Percentiles rank a stretch among this genome's conserved stretches.
Conservation (phyloP, 2,329 filamentous ascomycete species). For the Claviceps monticola region DNA sequence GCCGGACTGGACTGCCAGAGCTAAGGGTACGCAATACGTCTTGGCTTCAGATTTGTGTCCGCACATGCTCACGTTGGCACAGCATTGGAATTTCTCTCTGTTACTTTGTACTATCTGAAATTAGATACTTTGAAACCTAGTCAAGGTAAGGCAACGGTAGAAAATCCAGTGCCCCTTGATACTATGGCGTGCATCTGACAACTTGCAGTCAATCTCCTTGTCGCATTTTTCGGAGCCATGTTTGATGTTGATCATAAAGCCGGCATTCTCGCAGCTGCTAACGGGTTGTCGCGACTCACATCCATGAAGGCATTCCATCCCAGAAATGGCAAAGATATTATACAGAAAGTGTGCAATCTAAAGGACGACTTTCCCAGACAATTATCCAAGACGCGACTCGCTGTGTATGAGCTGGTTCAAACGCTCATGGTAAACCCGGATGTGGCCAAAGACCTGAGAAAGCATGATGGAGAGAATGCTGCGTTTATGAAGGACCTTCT, state of each 20-base stretch:
- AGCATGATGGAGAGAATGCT: constrained; percentile 26
- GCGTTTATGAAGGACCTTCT: constrained; percentile 36
- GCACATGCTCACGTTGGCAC: neutral
- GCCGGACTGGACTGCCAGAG: constrained; percentile 38
- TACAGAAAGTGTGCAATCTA: constrained; percentile 34
- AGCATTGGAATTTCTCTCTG: constrained; percentile 44
- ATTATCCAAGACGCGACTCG: constrained; percentile 34
- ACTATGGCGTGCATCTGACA: neutral
- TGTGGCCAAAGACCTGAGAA: constrained; percentile 29
- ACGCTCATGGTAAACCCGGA: constrained; percentile 28
- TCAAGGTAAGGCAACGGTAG: constrained; percentile 24
- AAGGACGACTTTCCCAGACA: constrained; percentile 45
- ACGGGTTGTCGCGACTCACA: constrained; percentile 35
- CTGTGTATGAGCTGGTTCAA: constrained; percentile 36
- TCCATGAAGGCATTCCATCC: constrained; percentile 38
- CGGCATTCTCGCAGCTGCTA: constrained; percentile 40
- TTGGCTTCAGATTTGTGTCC: neutral
- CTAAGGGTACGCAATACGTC: constrained; percentile 26
- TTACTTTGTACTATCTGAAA: constrained; percentile 35
- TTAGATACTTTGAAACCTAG: constrained; percentile 32
- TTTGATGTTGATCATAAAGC: constrained; percentile 46
- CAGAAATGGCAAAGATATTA: constrained; percentile 32
- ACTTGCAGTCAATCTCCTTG: constrained; percentile 27
- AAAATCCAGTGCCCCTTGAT: neutral
- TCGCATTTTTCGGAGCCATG: constrained; percentile 43